phyloP scores from a whole-genome alignment of 208 protist genomes.

The Trypanosoma grayi region DNA sequence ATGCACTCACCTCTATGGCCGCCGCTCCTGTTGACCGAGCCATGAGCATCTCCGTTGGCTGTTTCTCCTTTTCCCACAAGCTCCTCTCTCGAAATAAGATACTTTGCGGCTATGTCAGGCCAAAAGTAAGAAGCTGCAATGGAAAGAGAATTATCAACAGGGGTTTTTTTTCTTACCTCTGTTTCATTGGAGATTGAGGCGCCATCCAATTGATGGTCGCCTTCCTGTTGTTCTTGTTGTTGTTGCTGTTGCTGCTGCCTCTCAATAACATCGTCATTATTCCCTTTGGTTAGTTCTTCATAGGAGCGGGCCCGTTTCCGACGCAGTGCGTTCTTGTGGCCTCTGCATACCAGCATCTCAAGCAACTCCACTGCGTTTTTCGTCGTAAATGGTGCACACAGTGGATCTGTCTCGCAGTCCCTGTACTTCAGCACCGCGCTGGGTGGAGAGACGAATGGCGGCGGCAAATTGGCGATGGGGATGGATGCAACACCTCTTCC shows the following conservation, averaged over 20 bases:
- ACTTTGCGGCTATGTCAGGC: conserved; percentile 17
- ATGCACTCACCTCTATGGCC: conserved; percentile 17
- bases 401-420: conserved; percentile 40
- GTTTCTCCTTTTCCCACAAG: neutral
- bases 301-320: conserved; percentile 8
- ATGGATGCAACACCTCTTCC: conserved; percentile 1
- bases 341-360: conserved; percentile 1
- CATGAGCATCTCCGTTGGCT: neutral
- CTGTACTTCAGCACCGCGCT: conserved; percentile 48
- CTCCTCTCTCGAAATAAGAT: conserved; percentile 13
- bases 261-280: conserved; percentile 6
- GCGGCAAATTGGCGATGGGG: conserved; percentile 33
- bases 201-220: neutral
- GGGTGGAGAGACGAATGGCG: conserved; percentile 49
- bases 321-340: neutral
- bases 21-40: neutral
- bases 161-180: neutral
- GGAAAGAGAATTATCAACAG: neutral
- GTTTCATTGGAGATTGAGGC: neutral
- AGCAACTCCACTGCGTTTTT: conserved; percentile 22
- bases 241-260: conserved; percentile 2
- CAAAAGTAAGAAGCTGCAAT: conserved; percentile 24
- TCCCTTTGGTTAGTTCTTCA: conserved; percentile 1
- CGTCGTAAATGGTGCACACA: conserved; percentile 46
- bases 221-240: neutral